Evolutionary conservation across 129 eudicot genomes (phyloP).

Genomic region (Tagetes patula): DNA sequence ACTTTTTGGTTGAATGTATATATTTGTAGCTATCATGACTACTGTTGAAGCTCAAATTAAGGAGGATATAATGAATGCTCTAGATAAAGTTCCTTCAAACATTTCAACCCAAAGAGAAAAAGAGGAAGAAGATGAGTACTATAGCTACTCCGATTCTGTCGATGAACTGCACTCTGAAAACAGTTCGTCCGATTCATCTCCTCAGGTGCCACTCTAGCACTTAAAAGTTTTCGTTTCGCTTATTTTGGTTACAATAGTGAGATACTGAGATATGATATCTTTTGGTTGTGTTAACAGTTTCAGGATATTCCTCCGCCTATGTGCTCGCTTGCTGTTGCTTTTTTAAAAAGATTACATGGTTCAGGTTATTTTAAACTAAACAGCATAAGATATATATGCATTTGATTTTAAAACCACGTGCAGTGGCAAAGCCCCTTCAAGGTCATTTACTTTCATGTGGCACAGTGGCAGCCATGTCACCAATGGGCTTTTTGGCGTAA

Average conservation of each 20-base stretch:
- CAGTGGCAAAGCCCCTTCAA: no score
- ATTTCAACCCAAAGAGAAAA: conserved; percentile 44
- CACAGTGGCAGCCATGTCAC: no score
- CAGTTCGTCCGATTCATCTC: conserved; percentile 50
- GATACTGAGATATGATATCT: neutral
- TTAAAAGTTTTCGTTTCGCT: neutral
- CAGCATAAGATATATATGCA: neutral
- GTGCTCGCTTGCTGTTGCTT: conserved; percentile 45
- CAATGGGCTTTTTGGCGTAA: no score
- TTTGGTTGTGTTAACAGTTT: conserved; percentile 18
- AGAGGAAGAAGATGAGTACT: conserved; percentile 62
- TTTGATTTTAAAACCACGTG: neutral
- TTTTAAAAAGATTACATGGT: conserved; percentile 46
- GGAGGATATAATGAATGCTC: conserved; percentile 23
- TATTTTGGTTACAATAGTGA: neutral
- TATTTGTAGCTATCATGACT: conserved; percentile 33
- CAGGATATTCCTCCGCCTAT: conserved; percentile 43
- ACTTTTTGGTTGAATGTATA: neutral
- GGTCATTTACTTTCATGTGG: no score
- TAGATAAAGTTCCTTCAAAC: conserved; percentile 45
- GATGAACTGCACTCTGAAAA: conserved; percentile 38
- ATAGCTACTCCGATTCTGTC: conserved; percentile 56
- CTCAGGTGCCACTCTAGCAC: conserved; percentile 41
- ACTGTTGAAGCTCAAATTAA: conserved; percentile 42
- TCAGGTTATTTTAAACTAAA: conserved; percentile 32